A percentile compares a stretch with the other conserved stretches of the same genome.
phyloP scores from a whole-genome alignment of 2,329 filamentous ascomycete species.

The Calonectria fujianensis region DNA sequence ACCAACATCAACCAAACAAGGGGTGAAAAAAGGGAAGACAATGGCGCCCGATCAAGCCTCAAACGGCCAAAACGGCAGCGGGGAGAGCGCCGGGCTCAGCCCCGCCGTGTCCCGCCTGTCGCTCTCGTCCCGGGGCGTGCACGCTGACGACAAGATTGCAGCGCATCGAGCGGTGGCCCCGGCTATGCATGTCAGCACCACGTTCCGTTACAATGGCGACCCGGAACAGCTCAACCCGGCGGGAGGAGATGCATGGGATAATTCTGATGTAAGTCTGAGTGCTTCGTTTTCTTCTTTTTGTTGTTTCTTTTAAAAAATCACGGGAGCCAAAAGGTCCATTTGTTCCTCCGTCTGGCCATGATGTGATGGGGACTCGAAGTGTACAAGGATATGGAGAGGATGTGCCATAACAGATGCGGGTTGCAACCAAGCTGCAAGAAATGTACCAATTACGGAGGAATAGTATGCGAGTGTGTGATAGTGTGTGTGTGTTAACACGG shows the following conservation, averaged over 20 bases:
- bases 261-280: constrained; percentile 72
- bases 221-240: constrained; percentile 75
- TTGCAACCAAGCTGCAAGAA: background rate
- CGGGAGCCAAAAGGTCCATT: constrained; percentile 1
- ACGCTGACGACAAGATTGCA: constrained; percentile 88
- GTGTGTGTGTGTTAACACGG: constrained; percentile 42
- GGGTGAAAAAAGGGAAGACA: no score
- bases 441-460: background rate
- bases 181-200: constrained; percentile 92
- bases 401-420: background rate
- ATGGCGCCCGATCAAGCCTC: constrained; percentile 52
- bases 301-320: background rate
- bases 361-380: background rate
- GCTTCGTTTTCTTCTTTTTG: background rate
- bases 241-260: constrained; percentile 60
- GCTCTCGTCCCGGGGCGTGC: constrained; percentile 83
- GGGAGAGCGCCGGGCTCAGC: constrained; percentile 34
- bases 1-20: no score
- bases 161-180: constrained; percentile 87
- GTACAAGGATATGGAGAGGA: background rate
- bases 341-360: background rate
- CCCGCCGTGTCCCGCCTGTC: constrained; percentile 58
- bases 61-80: constrained; percentile 35
- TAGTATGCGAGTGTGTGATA: background rate
- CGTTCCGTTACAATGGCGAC: constrained; percentile 86